A percentile compares a stretch with the other conserved stretches of the same genome.
Evolutionary conservation across 73 alveolate species (phyloP).

Genomic region (Stentor coeruleus): DNA sequence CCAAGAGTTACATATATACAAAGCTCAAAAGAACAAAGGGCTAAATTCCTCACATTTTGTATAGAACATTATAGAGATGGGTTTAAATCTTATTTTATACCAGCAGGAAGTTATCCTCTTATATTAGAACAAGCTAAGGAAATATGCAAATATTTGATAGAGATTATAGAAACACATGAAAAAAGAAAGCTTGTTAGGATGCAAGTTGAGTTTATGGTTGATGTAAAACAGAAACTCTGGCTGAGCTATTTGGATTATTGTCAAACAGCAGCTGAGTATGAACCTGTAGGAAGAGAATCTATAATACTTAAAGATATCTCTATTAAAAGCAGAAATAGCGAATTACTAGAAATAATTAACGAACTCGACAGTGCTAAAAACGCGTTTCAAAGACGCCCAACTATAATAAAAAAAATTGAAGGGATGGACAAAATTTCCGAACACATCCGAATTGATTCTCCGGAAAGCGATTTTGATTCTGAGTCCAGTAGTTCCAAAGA

Average conservation of each 20-base stretch:
- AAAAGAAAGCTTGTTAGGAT: not conserved
- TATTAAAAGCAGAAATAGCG: not conserved
- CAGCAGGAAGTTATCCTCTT: not conserved
- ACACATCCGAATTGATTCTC: not conserved
- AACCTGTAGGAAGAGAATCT: too few species aligned
- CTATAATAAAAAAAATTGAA: not conserved
- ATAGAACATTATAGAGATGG: not conserved
- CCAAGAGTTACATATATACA: not conserved
- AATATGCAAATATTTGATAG: not conserved
- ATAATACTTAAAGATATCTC: not conserved
- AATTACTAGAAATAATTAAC: not conserved
- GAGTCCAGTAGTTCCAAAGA: too few species aligned
- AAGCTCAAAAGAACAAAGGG: not conserved
- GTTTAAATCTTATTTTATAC: not conserved
- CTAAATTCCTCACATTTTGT: not conserved
- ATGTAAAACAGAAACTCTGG: not conserved
- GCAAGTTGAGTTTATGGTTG: not conserved
- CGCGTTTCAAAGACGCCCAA: not conserved
- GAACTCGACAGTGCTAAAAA: not conserved
- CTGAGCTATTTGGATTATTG: not conserved
- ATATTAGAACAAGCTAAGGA: not conserved
- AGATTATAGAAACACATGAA: not conserved
- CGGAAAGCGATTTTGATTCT: not conserved
- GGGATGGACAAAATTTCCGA: not conserved
- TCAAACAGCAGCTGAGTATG: not conserved